These are phyloP conservation scores for Priceomyces carsonii DNA, from an alignment of 805 yeast genomes.

Conservation along the genomic window DNA sequence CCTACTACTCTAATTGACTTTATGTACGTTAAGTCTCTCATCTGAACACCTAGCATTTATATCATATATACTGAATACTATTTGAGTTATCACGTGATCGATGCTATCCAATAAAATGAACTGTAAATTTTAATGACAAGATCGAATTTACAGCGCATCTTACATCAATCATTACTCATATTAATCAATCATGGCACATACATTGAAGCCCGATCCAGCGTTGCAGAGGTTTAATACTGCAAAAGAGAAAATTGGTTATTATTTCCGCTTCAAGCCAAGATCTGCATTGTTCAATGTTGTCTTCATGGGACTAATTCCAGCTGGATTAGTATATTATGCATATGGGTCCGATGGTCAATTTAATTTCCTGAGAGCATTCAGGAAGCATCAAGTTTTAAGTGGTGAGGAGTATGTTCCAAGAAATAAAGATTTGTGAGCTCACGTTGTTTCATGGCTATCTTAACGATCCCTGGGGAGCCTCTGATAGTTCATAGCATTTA, in stretches of 20 bases:
- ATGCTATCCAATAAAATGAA: slow-evolving; percentile 10
- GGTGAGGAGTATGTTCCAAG: slow-evolving; percentile 44
- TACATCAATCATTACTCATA: slow-evolving; percentile 1
- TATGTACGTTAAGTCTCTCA: too few relatives aligned
- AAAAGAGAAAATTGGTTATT: slow-evolving; percentile 41
- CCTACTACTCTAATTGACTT: too few relatives aligned
- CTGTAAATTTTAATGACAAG: too few relatives aligned
- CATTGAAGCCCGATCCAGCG: slow-evolving; percentile 44
- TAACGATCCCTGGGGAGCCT: too few relatives aligned
- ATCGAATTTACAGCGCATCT: too few relatives aligned
- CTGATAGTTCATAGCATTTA: too few relatives aligned
- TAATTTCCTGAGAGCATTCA: slow-evolving; percentile 31
- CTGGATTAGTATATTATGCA: slow-evolving; percentile 35
- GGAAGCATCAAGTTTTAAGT: slow-evolving; percentile 35
- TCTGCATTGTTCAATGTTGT: slow-evolving; percentile 36
- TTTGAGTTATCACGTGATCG: slow-evolving; percentile 3
- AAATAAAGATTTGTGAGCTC: slow-evolving; percentile 40
- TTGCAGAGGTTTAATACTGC: slow-evolving; percentile 43
- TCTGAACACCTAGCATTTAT: too few relatives aligned
- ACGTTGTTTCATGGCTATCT: too few relatives aligned
- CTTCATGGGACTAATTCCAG: slow-evolving; percentile 40
- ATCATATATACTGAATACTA: too few relatives aligned
- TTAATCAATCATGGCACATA: slow-evolving; percentile 38
- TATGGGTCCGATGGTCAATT: slow-evolving; percentile 41
- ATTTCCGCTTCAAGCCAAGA: slow-evolving; percentile 43